Evolutionary conservation across 257 asterid genomes (phyloP), one percentile per base, ranked within the genome.

Genomic region (Solanum bukasovii): DNA sequence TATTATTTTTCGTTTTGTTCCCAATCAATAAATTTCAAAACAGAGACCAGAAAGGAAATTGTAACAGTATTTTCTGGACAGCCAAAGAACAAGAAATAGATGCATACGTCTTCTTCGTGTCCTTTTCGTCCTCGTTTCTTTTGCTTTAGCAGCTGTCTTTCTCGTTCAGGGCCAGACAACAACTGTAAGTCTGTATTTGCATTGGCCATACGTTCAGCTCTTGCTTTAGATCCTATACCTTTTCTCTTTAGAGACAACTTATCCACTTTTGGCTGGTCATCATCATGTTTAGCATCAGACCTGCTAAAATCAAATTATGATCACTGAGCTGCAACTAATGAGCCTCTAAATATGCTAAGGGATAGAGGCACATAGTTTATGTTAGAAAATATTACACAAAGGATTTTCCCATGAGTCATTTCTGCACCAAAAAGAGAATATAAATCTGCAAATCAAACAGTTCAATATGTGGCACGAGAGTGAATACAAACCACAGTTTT

Each of bases 141-240:
- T 92, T 94, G 99, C 94, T 95, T 97, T 87, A 91, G 88, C 89
- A 93, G 90, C 75, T 90, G 98, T 90, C 98, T 94, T 88, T 92
- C 96, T 63, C 98, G 92, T 91, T 97, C 99, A 73, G 96, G 98
- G 85, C 91, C 96, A 70, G 93, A 94, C 90, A 95, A 92, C 93
- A 97, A 94, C 93, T 95, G 98, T 88, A 96, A 91, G 92, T 97
- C 99, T 86, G 95, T 90, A 90, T 97, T 96, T 65, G 99, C 96
- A 89, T 92, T 94, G 90, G 92, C 97, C 94, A 95, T 86, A 84
- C 93, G 98, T 87, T 94, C 98, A 83, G 98, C 98, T 92, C 94
- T 95, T 65, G 94, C 98, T 92, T 96, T 95, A 13, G 99, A 97
- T 75, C 99, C 99, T 87, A 97, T 87, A 86, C 99, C 99, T 85